Evolutionary conservation across 2,329 filamentous ascomycete genomes (phyloP), one percentile per base, ranked within the genome.

Genomic region (Fusarium redolens): DNA sequence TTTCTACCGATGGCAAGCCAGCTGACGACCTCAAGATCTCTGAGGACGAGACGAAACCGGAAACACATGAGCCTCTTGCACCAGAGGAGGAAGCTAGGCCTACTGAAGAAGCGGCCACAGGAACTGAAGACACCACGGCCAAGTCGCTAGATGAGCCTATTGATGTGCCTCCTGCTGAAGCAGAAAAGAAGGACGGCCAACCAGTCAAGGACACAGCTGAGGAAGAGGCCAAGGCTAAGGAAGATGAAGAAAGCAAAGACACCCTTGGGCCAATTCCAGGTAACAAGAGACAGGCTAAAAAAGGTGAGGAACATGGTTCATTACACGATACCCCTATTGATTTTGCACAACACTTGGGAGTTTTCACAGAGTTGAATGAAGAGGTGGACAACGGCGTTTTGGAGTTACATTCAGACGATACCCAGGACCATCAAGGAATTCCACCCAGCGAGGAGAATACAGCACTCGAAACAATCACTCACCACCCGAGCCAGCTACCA

Each of bases 281-380:
- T 50, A 80, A 82, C 55, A 81, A 81, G 68, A 82, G 79, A 72
- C 78, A 73, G 69, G 75, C 76, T 61, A 81, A 80, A 73, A 85
- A 83, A 85, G 84, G 84, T 86, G 82, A 86, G 84, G 79, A 81
- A 75, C 70, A 76, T 68, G 70, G 74, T 81, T 79, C 74, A 78
- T 77, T 81, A 77, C 76, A 79, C 80, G 77, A 83, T 83, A 79
- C 79, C 79, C 79, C 78, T 75, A 76, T 78, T 81, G 78, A 78
- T 78, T 79, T 81, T 80, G 60, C 74, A 72, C 77, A 77, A 77
- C 68, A 69, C 73, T 71, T 76, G 74, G 77, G 73, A 77, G 73
- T 77, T 72, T 75, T 75, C 72, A 72, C 71, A 66, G 71, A 75
- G 66, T 68, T 75, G 65, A 68, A 76, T 65, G 65, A 75, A 66